phyloP scores from a whole-genome alignment of 768 basidiomycete genomes.

The Mycena epipterygia region DNA sequence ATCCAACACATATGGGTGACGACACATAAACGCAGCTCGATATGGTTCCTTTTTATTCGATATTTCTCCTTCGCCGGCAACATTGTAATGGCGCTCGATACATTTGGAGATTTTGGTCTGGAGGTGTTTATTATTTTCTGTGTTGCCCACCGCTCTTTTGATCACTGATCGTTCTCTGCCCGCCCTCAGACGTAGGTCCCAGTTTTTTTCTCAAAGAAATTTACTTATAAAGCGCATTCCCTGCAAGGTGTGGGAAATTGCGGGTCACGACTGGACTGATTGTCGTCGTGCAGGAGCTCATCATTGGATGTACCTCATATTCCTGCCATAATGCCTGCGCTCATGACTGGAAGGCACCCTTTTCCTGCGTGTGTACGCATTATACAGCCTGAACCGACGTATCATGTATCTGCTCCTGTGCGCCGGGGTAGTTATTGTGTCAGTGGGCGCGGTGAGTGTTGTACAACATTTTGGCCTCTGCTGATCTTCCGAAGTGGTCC shows the following conservation, averaged over 20 bases:
- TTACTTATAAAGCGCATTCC: neutral
- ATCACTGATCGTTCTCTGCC: neutral
- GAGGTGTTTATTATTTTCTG: neutral
- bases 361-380: conserved; percentile 2
- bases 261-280: neutral
- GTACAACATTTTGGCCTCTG: neutral
- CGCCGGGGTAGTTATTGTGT: neutral
- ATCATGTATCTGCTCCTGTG: neutral
- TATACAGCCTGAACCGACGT: neutral
- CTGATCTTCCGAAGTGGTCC: neutral
- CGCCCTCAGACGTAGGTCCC: neutral
- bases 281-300: neutral
- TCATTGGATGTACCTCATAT: neutral
- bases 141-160: neutral
- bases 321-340: neutral
- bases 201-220: too few species aligned
- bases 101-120: neutral
- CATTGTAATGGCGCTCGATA: conserved; percentile 8
- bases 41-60: conserved; percentile 7
- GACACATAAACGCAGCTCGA: neutral
- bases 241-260: neutral
- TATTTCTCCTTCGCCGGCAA: conserved; percentile 8
- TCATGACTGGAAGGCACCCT: neutral
- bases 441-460: neutral
- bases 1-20: conserved; percentile 12